Evolutionary conservation across 1,284 basidiomycete genomes (phyloP), one percentile per base, ranked within the genome.

Genomic region (Cutaneotrichosporon dermatis): DNA sequence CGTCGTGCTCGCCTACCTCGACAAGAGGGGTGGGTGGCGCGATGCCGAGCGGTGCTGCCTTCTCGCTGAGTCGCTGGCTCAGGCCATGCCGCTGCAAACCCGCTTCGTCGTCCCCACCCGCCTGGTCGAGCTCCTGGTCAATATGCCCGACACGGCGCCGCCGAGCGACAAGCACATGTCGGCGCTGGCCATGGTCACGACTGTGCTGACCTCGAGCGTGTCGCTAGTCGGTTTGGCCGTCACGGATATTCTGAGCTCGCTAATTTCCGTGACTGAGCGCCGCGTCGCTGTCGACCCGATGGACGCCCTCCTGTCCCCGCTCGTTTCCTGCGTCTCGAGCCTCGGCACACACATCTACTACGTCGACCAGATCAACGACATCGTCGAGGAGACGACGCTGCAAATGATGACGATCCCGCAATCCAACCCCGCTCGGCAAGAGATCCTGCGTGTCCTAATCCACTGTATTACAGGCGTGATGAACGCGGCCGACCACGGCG

Each of bases 361-460:
- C 74, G 89, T 91, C 50, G 95, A 97, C 73, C 95, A 99, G 79
- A 90, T 95, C 63, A 90, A 92, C 72, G 94, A 97, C 75, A 86
- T 97, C 55, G 86, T 90, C 11, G 87, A 86, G 63, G 93, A 96
- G 75, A 80, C 95, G 35, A 85, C 91, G 44, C 84, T 83, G 59
- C 85, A 90, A 33, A 83, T 97, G 69, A 82, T 39, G 76, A 79
- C 79, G 50, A 68, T 72, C 49, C 68, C 56, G 3, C 73, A 76
- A 6, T 79, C 75, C 57, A 80, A 79, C 50, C 80, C 77, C 55
- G 82, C 80, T 57, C 83, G 86, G 53, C 81, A 84, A 33, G 85
- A 88, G 71, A 88, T 88, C 39, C 82, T 94, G 58, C 85, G 88
- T 39, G 68, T 75, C 1, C 61, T 77, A 45, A 66, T 72, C 33